Evolutionary conservation across 805 yeast species (phyloP).

Genomic region (Ogataea wickerhamii): DNA sequence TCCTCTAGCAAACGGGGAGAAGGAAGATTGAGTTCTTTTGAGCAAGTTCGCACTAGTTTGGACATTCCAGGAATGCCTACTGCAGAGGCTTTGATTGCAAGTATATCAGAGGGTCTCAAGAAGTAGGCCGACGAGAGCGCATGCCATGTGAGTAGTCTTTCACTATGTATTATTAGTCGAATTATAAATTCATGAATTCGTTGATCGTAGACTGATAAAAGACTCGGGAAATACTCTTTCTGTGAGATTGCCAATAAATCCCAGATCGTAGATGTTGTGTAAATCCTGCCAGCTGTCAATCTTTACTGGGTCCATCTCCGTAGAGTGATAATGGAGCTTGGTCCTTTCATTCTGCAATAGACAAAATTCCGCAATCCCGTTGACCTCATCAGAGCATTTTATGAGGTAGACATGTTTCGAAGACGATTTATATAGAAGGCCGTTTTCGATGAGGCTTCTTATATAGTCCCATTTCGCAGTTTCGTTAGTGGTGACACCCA

Average conservation of each 20-base stretch:
- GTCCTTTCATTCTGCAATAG: not conserved
- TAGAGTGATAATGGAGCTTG: not conserved
- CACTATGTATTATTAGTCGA: conserved; percentile 1
- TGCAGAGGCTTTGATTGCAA: conserved; percentile 31
- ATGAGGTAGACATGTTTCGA: not conserved
- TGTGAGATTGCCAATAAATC: conserved; percentile 40
- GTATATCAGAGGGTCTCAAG: conserved; percentile 1
- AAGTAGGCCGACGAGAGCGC: too few species aligned
- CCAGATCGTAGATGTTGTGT: conserved; percentile 47
- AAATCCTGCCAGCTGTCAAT: conserved; percentile 30
- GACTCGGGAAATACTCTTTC: conserved; percentile 31
- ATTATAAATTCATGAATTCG: not conserved
- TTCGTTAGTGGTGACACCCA: conserved; percentile 59
- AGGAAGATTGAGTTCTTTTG: conserved; percentile 22
- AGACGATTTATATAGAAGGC: conserved; percentile 28
- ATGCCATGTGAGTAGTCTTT: too few species aligned
- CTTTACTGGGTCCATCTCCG: conserved; percentile 4
- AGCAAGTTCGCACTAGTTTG: conserved; percentile 34
- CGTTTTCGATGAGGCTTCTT: conserved; percentile 34
- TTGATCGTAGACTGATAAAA: conserved; percentile 2
- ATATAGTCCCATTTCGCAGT: conserved; percentile 51
- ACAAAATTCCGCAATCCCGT: not conserved
- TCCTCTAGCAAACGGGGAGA: conserved; percentile 28
- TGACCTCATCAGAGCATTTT: not conserved
- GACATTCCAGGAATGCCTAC: conserved; percentile 37